Evolutionary conservation across 306 rosid species (phyloP).

Genomic region (Dryas drummondii): DNA sequence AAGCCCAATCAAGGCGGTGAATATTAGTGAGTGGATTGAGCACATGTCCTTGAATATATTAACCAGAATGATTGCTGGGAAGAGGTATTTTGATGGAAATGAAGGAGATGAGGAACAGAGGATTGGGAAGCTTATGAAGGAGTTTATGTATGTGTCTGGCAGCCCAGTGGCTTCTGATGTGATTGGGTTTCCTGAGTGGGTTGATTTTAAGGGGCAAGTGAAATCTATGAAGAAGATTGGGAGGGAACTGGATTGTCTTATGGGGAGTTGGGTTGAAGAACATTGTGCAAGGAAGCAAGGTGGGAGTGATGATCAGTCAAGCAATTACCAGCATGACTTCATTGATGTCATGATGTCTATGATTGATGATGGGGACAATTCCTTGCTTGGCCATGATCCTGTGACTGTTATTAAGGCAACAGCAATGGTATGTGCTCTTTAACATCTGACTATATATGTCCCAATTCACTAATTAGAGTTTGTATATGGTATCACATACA

Average conservation of each 20-base stretch:
- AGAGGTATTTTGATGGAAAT: conserved; percentile 41
- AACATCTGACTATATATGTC: background rate
- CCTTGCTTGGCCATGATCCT: conserved; percentile 30
- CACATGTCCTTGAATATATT: conserved; percentile 40
- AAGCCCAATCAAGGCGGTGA: conserved; percentile 27
- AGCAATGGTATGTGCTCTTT: conserved; percentile 18
- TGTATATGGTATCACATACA: too few species aligned
- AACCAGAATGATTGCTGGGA: conserved; percentile 44
- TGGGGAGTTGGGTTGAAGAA: conserved; percentile 52
- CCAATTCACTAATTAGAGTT: too few species aligned
- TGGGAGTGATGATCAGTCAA: too few species aligned
- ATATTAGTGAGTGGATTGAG: conserved; percentile 43
- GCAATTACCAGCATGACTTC: conserved; percentile 40
- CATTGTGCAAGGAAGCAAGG: conserved; percentile 15
- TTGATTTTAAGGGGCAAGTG: conserved; percentile 28
- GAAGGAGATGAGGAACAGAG: conserved; percentile 43
- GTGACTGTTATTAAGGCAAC: conserved; percentile 51
- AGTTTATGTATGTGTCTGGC: conserved; percentile 46
- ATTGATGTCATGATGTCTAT: conserved; percentile 50
- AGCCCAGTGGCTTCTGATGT: conserved; percentile 41
- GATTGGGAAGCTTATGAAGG: conserved; percentile 42
- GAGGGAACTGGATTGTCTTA: conserved; percentile 41
- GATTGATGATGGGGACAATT: conserved; percentile 34
- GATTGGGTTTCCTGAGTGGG: conserved; percentile 51
- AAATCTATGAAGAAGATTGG: conserved; percentile 48